Evolutionary conservation across 495 filamentous ascomycete genomes (phyloP).

Genomic region (Pseudevernia furfuracea): DNA sequence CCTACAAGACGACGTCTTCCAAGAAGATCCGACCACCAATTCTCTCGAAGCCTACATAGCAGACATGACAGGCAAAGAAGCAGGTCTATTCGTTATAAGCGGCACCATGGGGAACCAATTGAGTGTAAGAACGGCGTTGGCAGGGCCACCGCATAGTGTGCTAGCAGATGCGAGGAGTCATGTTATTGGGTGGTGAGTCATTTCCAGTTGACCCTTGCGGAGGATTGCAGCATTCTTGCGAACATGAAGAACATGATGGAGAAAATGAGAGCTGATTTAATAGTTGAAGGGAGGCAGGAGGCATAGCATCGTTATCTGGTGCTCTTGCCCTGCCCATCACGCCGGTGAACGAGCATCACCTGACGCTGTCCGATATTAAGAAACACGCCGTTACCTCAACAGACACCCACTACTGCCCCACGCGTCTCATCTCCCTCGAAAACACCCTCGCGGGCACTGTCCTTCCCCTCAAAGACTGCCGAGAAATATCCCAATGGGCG

Average conservation of each 20-base stretch:
- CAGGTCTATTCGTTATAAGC: conserved; percentile 68
- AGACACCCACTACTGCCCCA: conserved; percentile 52
- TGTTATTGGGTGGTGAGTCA: conserved; percentile 33
- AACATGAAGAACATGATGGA: neutral
- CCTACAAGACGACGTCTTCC: conserved; percentile 76
- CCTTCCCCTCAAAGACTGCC: conserved; percentile 64
- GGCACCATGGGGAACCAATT: conserved; percentile 77
- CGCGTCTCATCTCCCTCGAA: conserved; percentile 72
- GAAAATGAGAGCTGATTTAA: neutral
- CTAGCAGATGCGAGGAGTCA: conserved; percentile 44
- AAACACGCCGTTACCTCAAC: conserved; percentile 39
- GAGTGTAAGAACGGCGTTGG: conserved; percentile 40
- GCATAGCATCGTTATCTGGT: conserved; percentile 40
- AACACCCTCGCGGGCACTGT: conserved; percentile 76
- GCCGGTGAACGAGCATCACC: conserved; percentile 56
- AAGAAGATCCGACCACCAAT: conserved; percentile 71
- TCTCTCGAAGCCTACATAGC: conserved; percentile 65
- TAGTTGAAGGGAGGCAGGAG: conserved; percentile 40
- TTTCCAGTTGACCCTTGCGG: neutral
- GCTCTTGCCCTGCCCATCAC: conserved; percentile 36
- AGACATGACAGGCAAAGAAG: conserved; percentile 61
- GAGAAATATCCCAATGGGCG: conserved; percentile 62
- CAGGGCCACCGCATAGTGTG: conserved; percentile 44
- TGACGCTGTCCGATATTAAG: conserved; percentile 70
- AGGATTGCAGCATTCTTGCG: neutral